Evolutionary conservation across 2,329 filamentous ascomycete genomes (phyloP).

Genomic region (Sclerotiophoma versabilis): DNA sequence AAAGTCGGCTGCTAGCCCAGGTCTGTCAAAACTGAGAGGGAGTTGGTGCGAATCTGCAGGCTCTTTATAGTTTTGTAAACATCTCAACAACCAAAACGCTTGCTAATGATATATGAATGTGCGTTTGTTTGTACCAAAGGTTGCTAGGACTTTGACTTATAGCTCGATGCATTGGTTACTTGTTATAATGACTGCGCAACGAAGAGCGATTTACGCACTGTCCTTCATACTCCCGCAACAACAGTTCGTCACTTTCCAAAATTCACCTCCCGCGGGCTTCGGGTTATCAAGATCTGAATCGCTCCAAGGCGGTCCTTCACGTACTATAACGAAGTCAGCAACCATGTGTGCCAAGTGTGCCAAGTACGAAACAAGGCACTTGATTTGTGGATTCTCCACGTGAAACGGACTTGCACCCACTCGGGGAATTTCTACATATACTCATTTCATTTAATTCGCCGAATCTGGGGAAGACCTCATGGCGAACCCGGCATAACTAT

Average conservation of each 20-base stretch:
- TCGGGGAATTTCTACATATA: slow-evolving; percentile 4
- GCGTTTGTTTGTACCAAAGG: too few species aligned
- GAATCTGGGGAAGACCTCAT: neutral
- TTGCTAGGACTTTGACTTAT: too few species aligned
- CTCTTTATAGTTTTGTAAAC: too few species aligned
- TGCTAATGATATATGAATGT: too few species aligned
- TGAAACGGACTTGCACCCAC: slow-evolving; percentile 7
- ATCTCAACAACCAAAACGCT: too few species aligned
- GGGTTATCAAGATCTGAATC: neutral
- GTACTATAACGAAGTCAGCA: slow-evolving; percentile 2
- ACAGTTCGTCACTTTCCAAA: too few species aligned
- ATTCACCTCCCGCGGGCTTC: neutral
- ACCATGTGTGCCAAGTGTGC: slow-evolving; percentile 13
- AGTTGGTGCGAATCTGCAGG: too few species aligned
- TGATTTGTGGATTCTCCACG: slow-evolving; percentile 9
- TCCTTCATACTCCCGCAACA: too few species aligned
- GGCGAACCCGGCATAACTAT: slow-evolving; percentile 7
- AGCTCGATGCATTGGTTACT: too few species aligned
- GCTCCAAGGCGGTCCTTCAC: neutral
- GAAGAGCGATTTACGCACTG: neutral
- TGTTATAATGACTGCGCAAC: neutral
- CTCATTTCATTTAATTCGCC: slow-evolving; percentile 9
- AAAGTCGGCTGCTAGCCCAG: too few species aligned
- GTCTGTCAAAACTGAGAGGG: too few species aligned
- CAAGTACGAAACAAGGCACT: slow-evolving; percentile 3